phyloP scores from a whole-genome alignment of 129 eudicot species.

The Arctium minus region DNA sequence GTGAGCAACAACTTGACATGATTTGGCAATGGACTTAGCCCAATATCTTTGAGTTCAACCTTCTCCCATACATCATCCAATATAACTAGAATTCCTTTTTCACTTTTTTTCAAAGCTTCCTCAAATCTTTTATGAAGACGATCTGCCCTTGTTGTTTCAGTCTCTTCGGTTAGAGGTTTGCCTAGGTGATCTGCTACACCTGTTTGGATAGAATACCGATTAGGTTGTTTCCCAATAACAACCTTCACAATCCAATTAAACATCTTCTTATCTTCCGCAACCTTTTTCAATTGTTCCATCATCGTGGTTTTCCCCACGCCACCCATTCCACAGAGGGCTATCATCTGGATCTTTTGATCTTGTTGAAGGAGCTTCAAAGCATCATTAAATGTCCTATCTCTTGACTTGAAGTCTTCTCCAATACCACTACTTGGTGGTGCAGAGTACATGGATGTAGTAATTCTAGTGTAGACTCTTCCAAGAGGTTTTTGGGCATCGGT shows the following conservation, averaged over 20 bases:
- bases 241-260: conserved; percentile 2
- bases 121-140: not conserved
- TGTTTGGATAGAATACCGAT: not conserved
- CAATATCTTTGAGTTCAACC: conserved; percentile 3
- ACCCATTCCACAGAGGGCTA: conserved; percentile 24
- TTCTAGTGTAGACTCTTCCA: not conserved
- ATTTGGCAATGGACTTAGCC: not conserved
- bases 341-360: not conserved
- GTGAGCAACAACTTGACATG: conserved; percentile 7
- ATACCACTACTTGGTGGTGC: not conserved
- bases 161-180: not conserved
- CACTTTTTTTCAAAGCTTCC: not conserved
- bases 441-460: not conserved
- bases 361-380: not conserved
- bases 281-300: conserved; percentile 19
- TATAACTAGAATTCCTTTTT: not conserved
- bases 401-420: not conserved
- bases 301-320: conserved; percentile 22
- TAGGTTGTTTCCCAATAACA: not conserved
- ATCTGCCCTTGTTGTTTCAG: not conserved
- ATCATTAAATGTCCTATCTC: not conserved
- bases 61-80: conserved; percentile 15
- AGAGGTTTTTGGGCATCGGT: not conserved
- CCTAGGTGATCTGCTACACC: not conserved
- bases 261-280: not conserved